Evolutionary conservation across 2,329 filamentous ascomycete genomes (phyloP).

Genomic region (Pestalotiopsis sp.): DNA sequence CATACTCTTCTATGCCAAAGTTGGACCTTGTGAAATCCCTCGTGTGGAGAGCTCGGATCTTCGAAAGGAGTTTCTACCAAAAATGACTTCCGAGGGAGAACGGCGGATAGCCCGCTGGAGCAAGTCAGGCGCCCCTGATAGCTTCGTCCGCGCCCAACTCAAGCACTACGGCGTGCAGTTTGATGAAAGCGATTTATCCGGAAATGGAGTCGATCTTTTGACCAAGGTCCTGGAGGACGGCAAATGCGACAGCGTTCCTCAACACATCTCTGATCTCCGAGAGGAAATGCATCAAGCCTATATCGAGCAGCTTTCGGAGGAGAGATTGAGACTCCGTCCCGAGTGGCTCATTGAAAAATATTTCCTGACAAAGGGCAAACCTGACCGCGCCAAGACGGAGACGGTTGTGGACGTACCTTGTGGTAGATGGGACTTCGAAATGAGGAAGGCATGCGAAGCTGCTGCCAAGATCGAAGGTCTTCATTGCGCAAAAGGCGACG

Average conservation of each 20-base stretch:
- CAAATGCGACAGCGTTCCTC: background rate
- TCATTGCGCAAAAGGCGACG: background rate
- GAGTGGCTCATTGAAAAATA: background rate
- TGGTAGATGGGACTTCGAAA: background rate
- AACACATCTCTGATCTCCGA: background rate
- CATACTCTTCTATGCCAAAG: too few relatives aligned
- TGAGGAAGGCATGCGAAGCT: background rate
- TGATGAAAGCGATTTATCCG: background rate
- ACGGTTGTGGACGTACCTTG: background rate
- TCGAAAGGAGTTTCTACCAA: background rate
- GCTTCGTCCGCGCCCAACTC: background rate
- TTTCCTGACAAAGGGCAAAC: background rate
- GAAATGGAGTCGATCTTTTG: background rate
- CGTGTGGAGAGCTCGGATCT: background rate
- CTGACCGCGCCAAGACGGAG: background rate
- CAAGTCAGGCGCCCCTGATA: background rate
- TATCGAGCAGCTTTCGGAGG: background rate
- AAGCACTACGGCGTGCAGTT: background rate
- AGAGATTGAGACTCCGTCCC: background rate
- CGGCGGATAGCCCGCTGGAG: background rate
- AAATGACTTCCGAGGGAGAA: background rate
- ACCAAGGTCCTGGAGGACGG: background rate
- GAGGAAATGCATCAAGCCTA: background rate
- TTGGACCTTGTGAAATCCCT: background rate
- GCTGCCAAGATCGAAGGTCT: background rate